These are phyloP conservation scores for Pseudohalonectria lignicola DNA, from an alignment of 2,329 filamentous ascomycete genomes.

Conservation along the genomic window DNA sequence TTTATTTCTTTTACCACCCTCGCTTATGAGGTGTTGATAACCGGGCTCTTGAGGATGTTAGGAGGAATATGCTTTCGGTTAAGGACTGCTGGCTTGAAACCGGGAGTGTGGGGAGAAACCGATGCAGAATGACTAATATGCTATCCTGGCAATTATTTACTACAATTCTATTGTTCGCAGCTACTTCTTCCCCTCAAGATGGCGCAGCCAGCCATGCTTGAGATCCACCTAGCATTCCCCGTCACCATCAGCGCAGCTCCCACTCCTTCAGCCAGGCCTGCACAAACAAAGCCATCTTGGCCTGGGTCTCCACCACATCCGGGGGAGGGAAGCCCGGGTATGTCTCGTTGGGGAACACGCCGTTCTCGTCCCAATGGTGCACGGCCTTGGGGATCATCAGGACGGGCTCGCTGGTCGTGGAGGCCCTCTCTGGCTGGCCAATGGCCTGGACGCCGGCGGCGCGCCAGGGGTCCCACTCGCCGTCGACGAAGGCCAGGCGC, in stretches of 20 bases:
- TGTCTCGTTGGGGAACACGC: constrained; percentile 53
- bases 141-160: too few species aligned
- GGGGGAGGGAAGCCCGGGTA: constrained; percentile 43
- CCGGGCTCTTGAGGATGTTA: too few species aligned
- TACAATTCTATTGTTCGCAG: too few species aligned
- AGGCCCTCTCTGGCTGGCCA: constrained; percentile 43
- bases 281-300: constrained; percentile 9
- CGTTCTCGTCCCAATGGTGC: constrained; percentile 74
- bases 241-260: not conserved
- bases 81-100: too few species aligned
- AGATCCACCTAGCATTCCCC: too few species aligned
- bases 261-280: constrained; percentile 10
- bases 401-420: constrained; percentile 56
- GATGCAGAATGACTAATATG: too few species aligned
- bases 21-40: too few species aligned
- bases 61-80: too few species aligned
- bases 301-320: constrained; percentile 29
- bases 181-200: too few species aligned
- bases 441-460: constrained; percentile 60
- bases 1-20: too few species aligned
- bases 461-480: constrained; percentile 71
- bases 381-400: constrained; percentile 59
- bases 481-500: constrained; percentile 68
- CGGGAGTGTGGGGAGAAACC: too few species aligned
- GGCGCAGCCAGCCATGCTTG: too few species aligned